Percentiles rank a stretch among this genome's conserved stretches.
Evolutionary conservation across 352 stramenopile species (phyloP).

Genomic region (Globisporangium carolinianum): DNA sequence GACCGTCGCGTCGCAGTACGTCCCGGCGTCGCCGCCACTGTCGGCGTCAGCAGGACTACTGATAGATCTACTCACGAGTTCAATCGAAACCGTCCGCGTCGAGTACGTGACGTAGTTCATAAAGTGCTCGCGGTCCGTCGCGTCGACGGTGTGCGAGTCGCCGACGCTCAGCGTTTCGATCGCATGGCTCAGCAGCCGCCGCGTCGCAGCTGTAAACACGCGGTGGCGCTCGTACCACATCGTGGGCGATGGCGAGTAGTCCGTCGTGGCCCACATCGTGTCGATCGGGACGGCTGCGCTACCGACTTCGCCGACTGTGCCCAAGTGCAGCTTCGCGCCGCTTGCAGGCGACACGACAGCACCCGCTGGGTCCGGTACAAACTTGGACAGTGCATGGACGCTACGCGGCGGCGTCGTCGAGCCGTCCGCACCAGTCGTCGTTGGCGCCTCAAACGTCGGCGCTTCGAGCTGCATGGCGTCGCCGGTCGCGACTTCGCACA

Average conservation of each 20-base stretch:
- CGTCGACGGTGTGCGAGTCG: constrained; percentile 26
- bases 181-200: too few relatives aligned
- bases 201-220: constrained; percentile 13
- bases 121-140: constrained; percentile 25
- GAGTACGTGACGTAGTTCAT: constrained; percentile 13
- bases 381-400: constrained; percentile 40
- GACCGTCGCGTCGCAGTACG: constrained; percentile 19
- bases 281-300: constrained; percentile 33
- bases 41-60: background rate
- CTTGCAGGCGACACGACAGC: constrained; percentile 47
- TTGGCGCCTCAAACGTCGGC: constrained; percentile 23
- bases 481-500: constrained; percentile 66
- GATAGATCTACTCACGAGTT: constrained; percentile 30
- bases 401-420: constrained; percentile 48
- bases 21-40: constrained; percentile 10
- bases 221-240: constrained; percentile 32
- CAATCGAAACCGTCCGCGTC: constrained; percentile 28
- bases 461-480: constrained; percentile 27
- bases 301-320: constrained; percentile 40
- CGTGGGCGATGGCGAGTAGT: constrained; percentile 16
- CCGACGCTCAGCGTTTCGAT: constrained; percentile 38
- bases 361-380: constrained; percentile 41
- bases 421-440: too few relatives aligned
- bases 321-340: constrained; percentile 42
- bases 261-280: constrained; percentile 49